These are phyloP conservation scores for Kuraishia capsulata DNA, from an alignment of 805 yeast genomes.

Conservation along the genomic window DNA sequence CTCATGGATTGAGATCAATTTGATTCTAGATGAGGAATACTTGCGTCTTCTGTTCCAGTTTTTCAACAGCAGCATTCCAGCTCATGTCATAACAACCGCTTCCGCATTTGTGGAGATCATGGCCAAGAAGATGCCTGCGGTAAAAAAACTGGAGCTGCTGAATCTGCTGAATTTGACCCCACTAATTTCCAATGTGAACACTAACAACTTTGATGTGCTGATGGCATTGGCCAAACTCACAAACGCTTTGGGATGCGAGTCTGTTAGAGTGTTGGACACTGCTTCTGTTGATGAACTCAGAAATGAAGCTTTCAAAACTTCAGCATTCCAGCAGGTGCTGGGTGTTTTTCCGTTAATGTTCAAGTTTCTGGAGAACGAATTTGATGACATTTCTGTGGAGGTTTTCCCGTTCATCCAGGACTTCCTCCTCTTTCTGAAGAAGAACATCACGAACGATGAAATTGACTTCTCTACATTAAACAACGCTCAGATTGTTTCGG, in stretches of 20 bases:
- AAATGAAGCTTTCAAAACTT: slow-evolving; percentile 28
- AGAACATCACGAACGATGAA: slow-evolving; percentile 28
- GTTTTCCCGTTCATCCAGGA: slow-evolving; percentile 75
- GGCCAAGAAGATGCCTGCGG: slow-evolving; percentile 48
- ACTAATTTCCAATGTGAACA: slow-evolving; percentile 33
- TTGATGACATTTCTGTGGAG: slow-evolving; percentile 81
- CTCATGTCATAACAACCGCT: slow-evolving; percentile 17
- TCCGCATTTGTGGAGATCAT: slow-evolving; percentile 43
- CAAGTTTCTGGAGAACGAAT: slow-evolving; percentile 66
- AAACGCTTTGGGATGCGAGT: slow-evolving; percentile 68
- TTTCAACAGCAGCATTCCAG: slow-evolving; percentile 21
- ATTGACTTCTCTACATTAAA: slow-evolving; percentile 19
- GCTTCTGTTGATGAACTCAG: slow-evolving; percentile 22
- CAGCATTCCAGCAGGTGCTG: slow-evolving; percentile 36
- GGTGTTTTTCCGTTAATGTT: slow-evolving; percentile 67
- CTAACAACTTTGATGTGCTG: slow-evolving; percentile 51
- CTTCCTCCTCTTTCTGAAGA: slow-evolving; percentile 63
- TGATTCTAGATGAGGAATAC: slow-evolving; percentile 56
- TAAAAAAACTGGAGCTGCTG: slow-evolving; percentile 55
- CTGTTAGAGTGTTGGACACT: slow-evolving; percentile 58
- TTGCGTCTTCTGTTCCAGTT: slow-evolving; percentile 50
- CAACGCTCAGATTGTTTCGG: slow-evolving; percentile 43
- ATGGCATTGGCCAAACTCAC: slow-evolving; percentile 70
- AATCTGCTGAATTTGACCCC: slow-evolving; percentile 58
- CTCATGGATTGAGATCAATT: slow-evolving; percentile 83